Evolutionary conservation across 805 yeast genomes (phyloP), one percentile per base, ranked within the genome.

Genomic region (Candida quercuum): DNA sequence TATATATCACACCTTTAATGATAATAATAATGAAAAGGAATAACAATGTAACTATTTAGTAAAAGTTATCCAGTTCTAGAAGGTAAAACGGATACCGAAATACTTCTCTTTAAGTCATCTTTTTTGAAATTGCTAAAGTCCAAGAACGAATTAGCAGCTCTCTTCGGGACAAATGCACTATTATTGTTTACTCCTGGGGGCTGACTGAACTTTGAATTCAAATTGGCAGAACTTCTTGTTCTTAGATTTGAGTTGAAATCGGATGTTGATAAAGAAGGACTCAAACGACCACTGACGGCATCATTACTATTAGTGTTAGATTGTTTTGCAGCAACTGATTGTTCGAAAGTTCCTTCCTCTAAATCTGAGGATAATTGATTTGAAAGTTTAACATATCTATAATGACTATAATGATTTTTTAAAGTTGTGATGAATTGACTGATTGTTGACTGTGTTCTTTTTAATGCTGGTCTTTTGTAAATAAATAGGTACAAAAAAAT

Each of bases 201-300:
- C 12, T 24, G 2, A 28, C 23, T 8, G 28, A 15, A 27, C 16
- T 19, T 22, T 25, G 9, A 12, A 12, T 39, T 51, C 14, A 52
- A 21, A 29, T 43, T 51, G 2, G 54, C 56, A 37, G 41, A 51
- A 30, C 47, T 40, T 37, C 57, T 44, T 1, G 57, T 51, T 38
- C 57, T 46, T 34, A 52, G 33, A 26, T 40, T 47, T 3, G 40
- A 32, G 14, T 19, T 36, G 4, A 47, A 35, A 16, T 42, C 48
- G 9, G 40, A 10, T 1, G 45, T 27, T 4, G 40, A 37, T 14
- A 51, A 25, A 12, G 52, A 42, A 3, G 57, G 55, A 32, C 52
- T 46, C 33, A 41, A 19, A 18, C 51, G 45, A 7, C 56, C 56
- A 22, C 54, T 49, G 10, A 39, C 27, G 10, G 7, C 31, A 14